Evolutionary conservation across 176 grass and related monocot species (phyloP), one percentile per base, ranked within the genome.

Genomic region (Thinopyrum elongatum): DNA sequence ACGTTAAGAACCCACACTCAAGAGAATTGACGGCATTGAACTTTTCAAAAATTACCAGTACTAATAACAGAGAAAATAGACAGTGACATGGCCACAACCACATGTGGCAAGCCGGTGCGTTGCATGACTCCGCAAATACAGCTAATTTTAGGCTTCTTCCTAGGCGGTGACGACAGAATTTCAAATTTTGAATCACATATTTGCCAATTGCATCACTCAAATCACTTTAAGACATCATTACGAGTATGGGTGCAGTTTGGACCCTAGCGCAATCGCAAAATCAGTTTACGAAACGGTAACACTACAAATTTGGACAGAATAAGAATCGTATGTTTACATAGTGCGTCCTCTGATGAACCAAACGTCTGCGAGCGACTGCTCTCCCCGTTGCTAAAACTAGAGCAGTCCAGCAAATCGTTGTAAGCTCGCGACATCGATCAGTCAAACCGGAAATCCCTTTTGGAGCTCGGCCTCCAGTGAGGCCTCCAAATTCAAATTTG

Each of bases 141-240:
- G 65, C 7, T 14, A 47, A 25, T 62, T 79, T 71, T 60, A 26
- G 64, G 1, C 17, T 28, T 38, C 65, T 22, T 61, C 34, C 19
- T 70, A 5, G n/a, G n/a, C 3, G 55, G 55, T 22, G 55, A 38
- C 6, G 6, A 10, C 51, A 67, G 28, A 69, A 84, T 70, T 63
- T 76, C 28, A 69, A 70, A 76, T 16, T 76, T 76, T 35, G 57
- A 85, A 77, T 10, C 31, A 2, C 2, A 14, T 4, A 19, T 22
- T 65, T 72, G 33, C 3, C 8, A 23, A 29, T 55, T 82, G 77
- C 62, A 74, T 68, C 49, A 27, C 21, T 8, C 6, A 53, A 76
- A 84, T 91, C 19, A 59, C 7, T 91, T 68, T 84, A 61, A 81
- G 51, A 4, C 12, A 33, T 61, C 49, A 83, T 35, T 70, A 49